These are phyloP conservation scores for Venturia effusa DNA, from an alignment of 2,329 filamentous ascomycete species.

Conservation along the genomic window DNA sequence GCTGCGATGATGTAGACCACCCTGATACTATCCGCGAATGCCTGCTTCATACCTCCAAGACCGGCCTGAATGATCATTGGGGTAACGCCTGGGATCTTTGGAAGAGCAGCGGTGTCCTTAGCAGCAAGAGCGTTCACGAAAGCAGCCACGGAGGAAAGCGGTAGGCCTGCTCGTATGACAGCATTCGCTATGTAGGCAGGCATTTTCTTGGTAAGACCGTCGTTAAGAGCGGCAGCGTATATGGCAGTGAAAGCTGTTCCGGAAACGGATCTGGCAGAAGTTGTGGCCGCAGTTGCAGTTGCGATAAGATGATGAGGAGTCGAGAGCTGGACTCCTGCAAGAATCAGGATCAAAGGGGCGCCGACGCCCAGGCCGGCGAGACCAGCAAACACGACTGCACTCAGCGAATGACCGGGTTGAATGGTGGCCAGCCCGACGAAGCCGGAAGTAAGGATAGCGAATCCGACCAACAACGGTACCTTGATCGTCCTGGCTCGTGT, in stretches of 20 bases:
- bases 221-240: background rate
- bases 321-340: constrained; percentile 2
- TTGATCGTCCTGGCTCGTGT: background rate
- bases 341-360: background rate
- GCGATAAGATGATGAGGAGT: constrained; percentile 3
- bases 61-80: background rate
- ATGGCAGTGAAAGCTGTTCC: constrained; percentile 1
- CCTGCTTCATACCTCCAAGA: constrained; percentile 8
- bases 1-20: constrained; percentile 23
- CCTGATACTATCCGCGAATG: constrained; percentile 19
- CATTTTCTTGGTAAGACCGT: background rate
- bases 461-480: background rate
- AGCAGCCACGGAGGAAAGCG: background rate
- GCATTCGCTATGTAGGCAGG: background rate
- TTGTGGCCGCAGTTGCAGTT: background rate
- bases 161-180: background rate
- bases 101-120: background rate
- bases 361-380: background rate
- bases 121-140: background rate
- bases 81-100: background rate
- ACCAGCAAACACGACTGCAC: constrained; percentile 2
- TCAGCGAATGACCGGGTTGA: background rate
- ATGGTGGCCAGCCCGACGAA: constrained; percentile 4
- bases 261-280: background rate
- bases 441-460: background rate